These are phyloP conservation scores for Amesomyces nigricolor DNA, from an alignment of 2,329 filamentous ascomycete species.

Conservation along the genomic window DNA sequence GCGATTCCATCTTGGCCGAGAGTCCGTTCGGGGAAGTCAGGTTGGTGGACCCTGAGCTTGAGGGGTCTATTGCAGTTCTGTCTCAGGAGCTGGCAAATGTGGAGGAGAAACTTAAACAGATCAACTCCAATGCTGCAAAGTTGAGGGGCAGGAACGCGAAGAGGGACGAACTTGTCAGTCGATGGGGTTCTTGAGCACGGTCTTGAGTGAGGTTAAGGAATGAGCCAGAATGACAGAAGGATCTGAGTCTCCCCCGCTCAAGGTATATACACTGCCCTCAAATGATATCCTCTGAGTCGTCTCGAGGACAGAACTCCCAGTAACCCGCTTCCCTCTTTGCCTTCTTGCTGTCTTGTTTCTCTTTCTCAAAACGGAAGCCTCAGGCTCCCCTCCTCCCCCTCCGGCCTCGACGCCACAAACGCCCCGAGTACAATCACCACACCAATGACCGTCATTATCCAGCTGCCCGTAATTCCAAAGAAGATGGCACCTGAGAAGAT, in stretches of 20 bases:
- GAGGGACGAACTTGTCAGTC: slow-evolving; percentile 43
- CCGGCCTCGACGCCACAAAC: background rate
- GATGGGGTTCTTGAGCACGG: slow-evolving; percentile 33
- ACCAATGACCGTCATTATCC: background rate
- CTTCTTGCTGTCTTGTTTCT: too few species aligned
- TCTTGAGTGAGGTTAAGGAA: too few species aligned
- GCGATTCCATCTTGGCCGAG: slow-evolving; percentile 49
- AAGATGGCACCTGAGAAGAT: slow-evolving; percentile 2
- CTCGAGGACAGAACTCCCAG: too few species aligned
- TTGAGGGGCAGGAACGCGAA: slow-evolving; percentile 39
- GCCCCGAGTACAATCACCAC: background rate
- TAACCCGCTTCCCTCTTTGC: too few species aligned
- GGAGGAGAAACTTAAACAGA: slow-evolving; percentile 34
- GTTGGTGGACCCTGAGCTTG: slow-evolving; percentile 49
- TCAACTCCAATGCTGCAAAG: slow-evolving; percentile 34
- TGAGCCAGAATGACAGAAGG: too few species aligned
- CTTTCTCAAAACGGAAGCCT: too few species aligned
- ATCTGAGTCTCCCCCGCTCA: too few species aligned
- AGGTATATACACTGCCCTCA: too few species aligned
- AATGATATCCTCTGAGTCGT: too few species aligned
- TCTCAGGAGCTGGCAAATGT: slow-evolving; percentile 41
- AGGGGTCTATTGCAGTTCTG: slow-evolving; percentile 44
- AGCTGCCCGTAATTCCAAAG: background rate
- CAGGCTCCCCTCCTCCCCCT: background rate
- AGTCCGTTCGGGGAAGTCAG: slow-evolving; percentile 43